These are phyloP conservation scores for Biscutella auriculata DNA, from an alignment of 441 rosid species.

Conservation along the genomic window DNA sequence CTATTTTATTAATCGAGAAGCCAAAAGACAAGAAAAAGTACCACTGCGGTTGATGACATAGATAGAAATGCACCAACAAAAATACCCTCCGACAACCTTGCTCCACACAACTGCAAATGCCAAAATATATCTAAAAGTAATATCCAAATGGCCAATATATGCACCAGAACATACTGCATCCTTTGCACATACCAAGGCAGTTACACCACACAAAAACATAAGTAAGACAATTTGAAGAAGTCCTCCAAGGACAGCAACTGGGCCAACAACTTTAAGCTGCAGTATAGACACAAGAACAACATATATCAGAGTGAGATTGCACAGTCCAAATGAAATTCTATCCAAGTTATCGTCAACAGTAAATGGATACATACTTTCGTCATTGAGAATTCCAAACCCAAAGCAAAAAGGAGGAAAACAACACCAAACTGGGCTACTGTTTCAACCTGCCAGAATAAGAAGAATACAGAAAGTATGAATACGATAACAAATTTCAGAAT, in stretches of 20 bases:
- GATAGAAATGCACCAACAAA: conserved; percentile 90
- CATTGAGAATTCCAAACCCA: conserved; percentile 92
- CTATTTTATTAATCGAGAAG: not conserved
- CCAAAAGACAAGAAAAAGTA: conserved; percentile 20
- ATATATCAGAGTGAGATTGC: not conserved
- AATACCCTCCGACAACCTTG: conserved; percentile 84
- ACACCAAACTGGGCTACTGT: conserved; percentile 98
- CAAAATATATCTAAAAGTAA: not conserved
- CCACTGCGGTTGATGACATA: conserved; percentile 98
- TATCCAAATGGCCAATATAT: not conserved
- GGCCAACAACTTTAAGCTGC: conserved; percentile 93
- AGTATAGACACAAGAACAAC: conserved; percentile 18
- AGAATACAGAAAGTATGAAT: not conserved
- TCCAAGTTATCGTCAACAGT: not conserved
- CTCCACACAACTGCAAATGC: conserved; percentile 79
- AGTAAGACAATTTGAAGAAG: conserved; percentile 74
- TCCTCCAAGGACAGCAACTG: conserved; percentile 95
- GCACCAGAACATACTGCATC: not conserved
- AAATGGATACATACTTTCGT: conserved; percentile 49
- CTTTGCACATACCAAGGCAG: conserved; percentile 50
- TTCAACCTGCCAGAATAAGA: conserved; percentile 52
- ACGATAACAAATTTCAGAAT: not conserved
- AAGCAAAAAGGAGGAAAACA: conserved; percentile 94
- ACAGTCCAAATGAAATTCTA: not conserved
- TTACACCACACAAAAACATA: conserved; percentile 65